Evolutionary conservation across 768 basidiomycete species (phyloP).

Genomic region (Agrocybe pediades): DNA sequence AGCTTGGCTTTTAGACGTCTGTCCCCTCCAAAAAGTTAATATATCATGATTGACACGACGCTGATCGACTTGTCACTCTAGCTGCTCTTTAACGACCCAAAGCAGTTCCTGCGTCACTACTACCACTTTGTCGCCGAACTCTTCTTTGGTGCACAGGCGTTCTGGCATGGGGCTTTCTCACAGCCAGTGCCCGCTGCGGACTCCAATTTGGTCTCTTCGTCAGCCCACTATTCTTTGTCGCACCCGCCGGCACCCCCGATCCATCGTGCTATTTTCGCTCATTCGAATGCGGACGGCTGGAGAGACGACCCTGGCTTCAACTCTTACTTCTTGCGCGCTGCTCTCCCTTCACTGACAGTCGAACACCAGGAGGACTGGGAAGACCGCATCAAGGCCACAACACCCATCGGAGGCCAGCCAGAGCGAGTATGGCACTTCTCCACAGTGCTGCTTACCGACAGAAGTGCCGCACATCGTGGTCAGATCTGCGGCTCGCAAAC

Average conservation of each 20-base stretch:
- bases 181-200: conserved; percentile 14
- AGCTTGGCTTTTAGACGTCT: neutral
- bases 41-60: neutral
- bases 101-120: conserved; percentile 82
- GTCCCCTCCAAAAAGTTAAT: neutral
- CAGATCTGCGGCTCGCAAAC: conserved; percentile 59
- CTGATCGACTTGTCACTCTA: conserved; percentile 19
- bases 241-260: conserved; percentile 51
- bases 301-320: conserved; percentile 82
- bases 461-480: conserved; percentile 77
- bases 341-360: conserved; percentile 69
- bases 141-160: conserved; percentile 72
- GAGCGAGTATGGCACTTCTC: conserved; percentile 73
- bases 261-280: conserved; percentile 71
- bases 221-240: conserved; percentile 15
- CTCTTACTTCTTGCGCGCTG: conserved; percentile 71
- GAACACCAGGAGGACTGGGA: conserved; percentile 74
- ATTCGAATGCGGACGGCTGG: conserved; percentile 61
- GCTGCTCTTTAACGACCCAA: conserved; percentile 69
- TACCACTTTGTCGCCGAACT: conserved; percentile 89
- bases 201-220: conserved; percentile 5
- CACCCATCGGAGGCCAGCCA: conserved; percentile 12
- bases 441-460: conserved; percentile 66
- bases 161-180: conserved; percentile 63
- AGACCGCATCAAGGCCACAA: conserved; percentile 50